Percentiles rank a stretch among this genome's conserved stretches.
Evolutionary conservation across 495 filamentous ascomycete genomes (phyloP).

Genomic region (Trichoderma gamsii): DNA sequence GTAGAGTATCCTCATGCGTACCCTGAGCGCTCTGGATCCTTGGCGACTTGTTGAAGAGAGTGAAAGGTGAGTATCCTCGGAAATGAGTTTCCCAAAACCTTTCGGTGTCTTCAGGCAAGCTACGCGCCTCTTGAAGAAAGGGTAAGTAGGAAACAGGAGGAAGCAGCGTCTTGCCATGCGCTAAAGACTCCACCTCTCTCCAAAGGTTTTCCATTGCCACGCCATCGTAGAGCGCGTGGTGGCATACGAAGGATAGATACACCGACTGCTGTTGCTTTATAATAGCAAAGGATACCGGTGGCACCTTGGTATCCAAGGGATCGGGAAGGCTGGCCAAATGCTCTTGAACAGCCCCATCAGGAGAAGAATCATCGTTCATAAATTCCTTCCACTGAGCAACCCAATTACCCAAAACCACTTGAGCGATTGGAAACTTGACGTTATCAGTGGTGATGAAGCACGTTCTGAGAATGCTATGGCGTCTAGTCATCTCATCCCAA

Average conservation of each 20-base stretch:
- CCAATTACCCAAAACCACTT: constrained; percentile 46
- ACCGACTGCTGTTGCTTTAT: constrained; percentile 21
- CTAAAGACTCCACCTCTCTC: constrained; percentile 54
- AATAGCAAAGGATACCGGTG: constrained; percentile 33
- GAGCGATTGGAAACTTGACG: constrained; percentile 46
- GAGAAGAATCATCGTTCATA: constrained; percentile 15
- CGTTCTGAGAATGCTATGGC: constrained; percentile 61
- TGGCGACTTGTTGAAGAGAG: constrained; percentile 28
- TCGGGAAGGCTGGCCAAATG: constrained; percentile 28
- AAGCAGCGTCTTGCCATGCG: constrained; percentile 39
- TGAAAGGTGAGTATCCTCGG: constrained; percentile 39
- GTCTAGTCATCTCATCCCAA: constrained; percentile 46
- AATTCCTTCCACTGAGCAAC: constrained; percentile 29
- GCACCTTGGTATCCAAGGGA: constrained; percentile 28
- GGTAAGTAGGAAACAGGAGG: constrained; percentile 38
- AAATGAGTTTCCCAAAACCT: constrained; percentile 58
- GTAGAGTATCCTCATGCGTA: neutral
- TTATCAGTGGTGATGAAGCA: constrained; percentile 52
- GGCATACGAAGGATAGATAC: constrained; percentile 56
- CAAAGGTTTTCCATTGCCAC: constrained; percentile 59
- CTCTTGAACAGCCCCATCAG: constrained; percentile 23
- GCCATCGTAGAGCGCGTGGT: constrained; percentile 80
- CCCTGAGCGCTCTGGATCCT: neutral
- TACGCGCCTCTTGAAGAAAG: constrained; percentile 30
- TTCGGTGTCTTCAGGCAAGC: constrained; percentile 36